These are phyloP conservation scores for Pyrus bretschneideri DNA, from an alignment of 306 rosid species.

Conservation along the genomic window DNA sequence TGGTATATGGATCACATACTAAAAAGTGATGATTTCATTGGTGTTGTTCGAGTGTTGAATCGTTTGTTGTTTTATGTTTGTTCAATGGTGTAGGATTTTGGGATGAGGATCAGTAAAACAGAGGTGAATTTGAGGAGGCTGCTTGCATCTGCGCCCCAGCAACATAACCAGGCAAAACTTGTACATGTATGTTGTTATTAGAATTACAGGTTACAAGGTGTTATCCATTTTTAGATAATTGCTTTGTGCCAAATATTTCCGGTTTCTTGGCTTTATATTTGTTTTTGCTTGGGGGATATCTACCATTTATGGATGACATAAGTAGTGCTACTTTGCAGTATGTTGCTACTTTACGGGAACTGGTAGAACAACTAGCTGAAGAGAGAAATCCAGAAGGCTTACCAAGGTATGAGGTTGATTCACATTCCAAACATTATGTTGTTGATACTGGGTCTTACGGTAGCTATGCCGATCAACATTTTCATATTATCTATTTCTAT, in stretches of 20 bases:
- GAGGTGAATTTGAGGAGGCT: slow-evolving; percentile 86
- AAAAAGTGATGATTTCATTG: background rate
- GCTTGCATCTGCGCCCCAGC: slow-evolving; percentile 82
- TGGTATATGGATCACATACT: no score
- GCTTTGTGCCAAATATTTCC: background rate
- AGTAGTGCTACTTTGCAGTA: slow-evolving; percentile 42
- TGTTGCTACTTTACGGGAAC: slow-evolving; percentile 82
- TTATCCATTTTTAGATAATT: background rate
- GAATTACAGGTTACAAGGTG: background rate
- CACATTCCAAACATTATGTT: background rate
- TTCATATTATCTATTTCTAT: background rate
- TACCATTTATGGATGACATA: slow-evolving; percentile 3
- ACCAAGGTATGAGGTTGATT: slow-evolving; percentile 30
- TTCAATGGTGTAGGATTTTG: background rate
- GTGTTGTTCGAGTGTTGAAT: background rate
- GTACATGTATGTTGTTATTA: slow-evolving; percentile 43
- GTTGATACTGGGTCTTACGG: background rate
- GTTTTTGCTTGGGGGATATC: background rate
- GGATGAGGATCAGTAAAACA: slow-evolving; percentile 70
- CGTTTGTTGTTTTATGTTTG: background rate
- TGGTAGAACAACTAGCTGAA: slow-evolving; percentile 71
- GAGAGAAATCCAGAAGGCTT: slow-evolving; percentile 76
- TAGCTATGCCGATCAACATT: background rate
- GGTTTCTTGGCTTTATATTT: background rate
- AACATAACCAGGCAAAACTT: slow-evolving; percentile 78